Percentiles rank a stretch among this genome's conserved stretches.
These are phyloP conservation scores for Linnemannia exigua DNA, from an alignment of 192 early-diverging fungal species.

Conservation along the genomic window DNA sequence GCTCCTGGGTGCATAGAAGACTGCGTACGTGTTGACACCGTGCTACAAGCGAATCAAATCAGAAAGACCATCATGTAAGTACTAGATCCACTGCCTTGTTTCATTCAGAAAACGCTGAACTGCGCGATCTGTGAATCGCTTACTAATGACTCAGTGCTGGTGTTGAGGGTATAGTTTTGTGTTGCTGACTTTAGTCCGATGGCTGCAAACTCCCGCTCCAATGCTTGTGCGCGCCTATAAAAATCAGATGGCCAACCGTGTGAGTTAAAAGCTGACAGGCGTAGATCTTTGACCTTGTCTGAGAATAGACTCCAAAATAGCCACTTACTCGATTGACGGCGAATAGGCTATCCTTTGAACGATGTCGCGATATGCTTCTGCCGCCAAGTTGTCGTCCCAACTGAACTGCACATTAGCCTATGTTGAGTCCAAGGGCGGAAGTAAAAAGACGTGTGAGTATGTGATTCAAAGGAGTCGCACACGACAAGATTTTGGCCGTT, in stretches of 20 bases:
- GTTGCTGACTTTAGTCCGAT: conserved; percentile 68
- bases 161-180: conserved; percentile 62
- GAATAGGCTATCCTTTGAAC: conserved; percentile 53
- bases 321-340: conserved; percentile 47
- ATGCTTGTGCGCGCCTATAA: conserved; percentile 62
- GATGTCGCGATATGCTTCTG: conserved; percentile 58
- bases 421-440: neutral
- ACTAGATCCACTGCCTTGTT: neutral
- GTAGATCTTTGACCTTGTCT: neutral
- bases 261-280: neutral
- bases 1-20: conserved; percentile 83
- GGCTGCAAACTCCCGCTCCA: conserved; percentile 61
- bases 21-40: conserved; percentile 86
- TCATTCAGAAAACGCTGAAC: neutral
- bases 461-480: neutral
- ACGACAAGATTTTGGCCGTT: neutral
- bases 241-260: neutral
- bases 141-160: conserved; percentile 52
- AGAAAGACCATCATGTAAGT: neutral
- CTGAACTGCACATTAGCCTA: conserved; percentile 69
- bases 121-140: neutral
- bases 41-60: conserved; percentile 5
- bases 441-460: neutral
- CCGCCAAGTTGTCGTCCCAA: conserved; percentile 58
- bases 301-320: neutral